Conservation (phyloP, 208 protist species). For the Crithidia sp. region DNA sequence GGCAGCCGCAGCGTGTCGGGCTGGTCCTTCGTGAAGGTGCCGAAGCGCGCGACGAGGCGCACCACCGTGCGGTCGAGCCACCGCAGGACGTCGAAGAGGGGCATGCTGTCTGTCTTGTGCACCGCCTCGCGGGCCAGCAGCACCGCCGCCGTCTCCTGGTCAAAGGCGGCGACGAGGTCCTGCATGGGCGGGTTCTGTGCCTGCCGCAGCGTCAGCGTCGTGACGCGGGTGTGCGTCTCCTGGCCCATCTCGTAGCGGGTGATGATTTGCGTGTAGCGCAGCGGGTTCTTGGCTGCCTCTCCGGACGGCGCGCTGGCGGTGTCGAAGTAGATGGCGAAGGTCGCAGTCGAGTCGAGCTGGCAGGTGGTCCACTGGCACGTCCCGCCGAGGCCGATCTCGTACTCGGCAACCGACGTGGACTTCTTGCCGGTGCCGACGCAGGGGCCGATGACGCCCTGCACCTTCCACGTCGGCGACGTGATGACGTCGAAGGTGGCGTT, state of each 20-base stretch:
- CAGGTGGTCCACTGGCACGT: constrained; percentile 98
- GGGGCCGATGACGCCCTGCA: constrained; percentile 94
- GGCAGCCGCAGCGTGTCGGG: constrained; percentile 91
- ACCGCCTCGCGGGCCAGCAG: constrained; percentile 97
- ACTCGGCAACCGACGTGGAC: constrained; percentile 79
- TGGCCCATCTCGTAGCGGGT: constrained; percentile 95
- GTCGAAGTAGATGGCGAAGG: constrained; percentile 98
- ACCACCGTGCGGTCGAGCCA: constrained; percentile 99
- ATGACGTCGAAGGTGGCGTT: constrained; percentile 97
- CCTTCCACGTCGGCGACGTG: constrained; percentile 96
- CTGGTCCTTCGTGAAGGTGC: constrained; percentile 92
- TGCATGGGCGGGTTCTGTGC: constrained; percentile 55
- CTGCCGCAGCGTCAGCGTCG: constrained; percentile 76
- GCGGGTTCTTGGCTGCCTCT: constrained; percentile 27
- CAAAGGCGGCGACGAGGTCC: constrained; percentile 92
- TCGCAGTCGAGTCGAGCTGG: constrained; percentile 92
- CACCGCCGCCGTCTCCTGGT: constrained; percentile 98
- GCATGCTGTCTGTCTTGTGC: constrained; percentile 96
- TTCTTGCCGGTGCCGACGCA: constrained; percentile 94
- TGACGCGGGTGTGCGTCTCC: constrained; percentile 87
- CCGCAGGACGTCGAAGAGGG: constrained; percentile 97
- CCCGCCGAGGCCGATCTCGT: constrained; percentile 96
- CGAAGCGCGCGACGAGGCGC: constrained; percentile 96
- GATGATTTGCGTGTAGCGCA: constrained; percentile 94
- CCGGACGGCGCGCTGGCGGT: constrained; percentile 64